Evolutionary conservation across 2,329 filamentous ascomycete species (phyloP), one percentile per base, ranked within the genome.

Genomic region (Diaporthe vexans): DNA sequence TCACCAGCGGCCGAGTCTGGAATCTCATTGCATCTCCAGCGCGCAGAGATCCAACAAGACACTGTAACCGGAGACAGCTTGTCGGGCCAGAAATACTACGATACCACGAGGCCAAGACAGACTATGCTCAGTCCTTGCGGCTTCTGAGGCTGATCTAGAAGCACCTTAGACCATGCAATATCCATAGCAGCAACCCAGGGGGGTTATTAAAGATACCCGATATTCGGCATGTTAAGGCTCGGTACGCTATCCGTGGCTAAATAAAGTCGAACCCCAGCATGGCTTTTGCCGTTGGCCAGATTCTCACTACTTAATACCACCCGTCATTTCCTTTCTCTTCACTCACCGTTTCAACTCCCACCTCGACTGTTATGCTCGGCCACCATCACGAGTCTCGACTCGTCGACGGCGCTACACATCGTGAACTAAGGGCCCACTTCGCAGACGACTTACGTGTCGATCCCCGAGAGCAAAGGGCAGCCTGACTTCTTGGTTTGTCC

Each of bases 221-320:
- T 57, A 71, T 70, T 59, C 58, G 71, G 21, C 21, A 40, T 17
- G 6, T 40, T 58, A 48, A 65, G 63, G 51, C 51, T 57, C 73
- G 72, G 69, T 54, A 59, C 67, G 58, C 72, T 61, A 56, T 57
- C 72, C 61, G 70, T 48, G 46, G 24, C 40, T 35, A 40, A 40
- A 4, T 43, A 26, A 46, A 46, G 63, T 35, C 37, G 19, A 33
- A 17, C 46, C 52, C 59, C 24, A 33, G 56, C 43, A 57, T 21
- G 33, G 58, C 58, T 51, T 33, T 71, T 61, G 33, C 51, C 21
- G 11, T 54, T 71, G 40, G 56, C 54, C 26, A 13, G 48, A 33
- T 48, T 6, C 48, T 29, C 54, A 52, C 52, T 56, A 56, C 67
- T 58, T n/a, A 24, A 46, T 48, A 29, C 9, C 35, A 26, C 71